phyloP scores from a whole-genome alignment of 257 asterid species.

The Primulina huaijiensis region DNA sequence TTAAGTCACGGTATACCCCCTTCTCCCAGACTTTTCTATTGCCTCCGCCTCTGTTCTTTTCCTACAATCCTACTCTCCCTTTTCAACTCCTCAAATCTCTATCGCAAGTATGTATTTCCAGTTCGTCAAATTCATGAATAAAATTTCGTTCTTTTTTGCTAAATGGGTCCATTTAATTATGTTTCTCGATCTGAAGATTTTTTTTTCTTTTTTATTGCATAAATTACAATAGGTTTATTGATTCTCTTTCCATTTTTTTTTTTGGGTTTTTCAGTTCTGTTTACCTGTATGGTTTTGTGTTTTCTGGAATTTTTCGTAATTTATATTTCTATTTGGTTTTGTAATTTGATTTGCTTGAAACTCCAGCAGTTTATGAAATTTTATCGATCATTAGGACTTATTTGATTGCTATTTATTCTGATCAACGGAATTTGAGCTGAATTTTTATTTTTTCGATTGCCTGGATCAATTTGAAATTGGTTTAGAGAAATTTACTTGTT shows the following conservation, averaged over 20 bases:
- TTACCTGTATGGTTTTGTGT: constrained; percentile 1
- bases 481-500: neutral
- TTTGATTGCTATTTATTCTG: constrained; percentile 7
- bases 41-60: constrained; percentile 16
- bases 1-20: too few relatives aligned
- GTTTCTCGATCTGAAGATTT: constrained; percentile 4
- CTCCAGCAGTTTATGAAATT: neutral
- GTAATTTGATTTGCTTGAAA: neutral
- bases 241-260: neutral
- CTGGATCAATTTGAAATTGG: neutral
- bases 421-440: neutral
- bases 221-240: too few relatives aligned
- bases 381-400: neutral
- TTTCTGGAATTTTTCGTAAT: neutral
- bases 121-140: neutral
- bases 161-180: neutral
- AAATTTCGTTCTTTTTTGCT: neutral
- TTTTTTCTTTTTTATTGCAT: neutral
- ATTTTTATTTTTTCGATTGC: neutral
- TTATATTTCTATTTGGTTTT: neutral
- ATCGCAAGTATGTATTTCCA: neutral
- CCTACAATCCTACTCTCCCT: constrained; percentile 8
- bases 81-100: constrained; percentile 13
- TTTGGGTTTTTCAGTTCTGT: constrained; percentile 14
- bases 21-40: too few relatives aligned